Evolutionary conservation across 116 monocot species (phyloP).

Genomic region (Phalaenopsis hybrid): DNA sequence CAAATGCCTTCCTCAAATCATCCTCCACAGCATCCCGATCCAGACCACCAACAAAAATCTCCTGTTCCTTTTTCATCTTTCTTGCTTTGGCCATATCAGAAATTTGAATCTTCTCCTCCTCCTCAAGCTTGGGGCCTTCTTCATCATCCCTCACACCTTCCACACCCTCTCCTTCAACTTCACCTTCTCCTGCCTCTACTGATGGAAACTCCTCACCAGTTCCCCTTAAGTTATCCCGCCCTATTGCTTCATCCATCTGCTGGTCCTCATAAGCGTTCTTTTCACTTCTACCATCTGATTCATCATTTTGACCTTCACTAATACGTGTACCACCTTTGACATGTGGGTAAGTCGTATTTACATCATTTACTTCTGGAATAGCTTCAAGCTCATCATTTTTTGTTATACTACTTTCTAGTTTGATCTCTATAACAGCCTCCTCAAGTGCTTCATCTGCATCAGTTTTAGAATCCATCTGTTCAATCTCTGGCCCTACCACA

Average conservation of each 20-base stretch:
- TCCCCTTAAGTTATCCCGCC: conserved; percentile 1
- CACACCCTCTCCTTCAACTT: conserved; percentile 10
- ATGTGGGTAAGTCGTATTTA: not conserved
- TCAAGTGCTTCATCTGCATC: not conserved
- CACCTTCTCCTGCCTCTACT: conserved; percentile 11
- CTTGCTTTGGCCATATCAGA: conserved; percentile 53
- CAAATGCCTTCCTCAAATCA: conserved; percentile 61
- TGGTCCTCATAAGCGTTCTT: not conserved
- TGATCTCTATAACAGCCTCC: not conserved
- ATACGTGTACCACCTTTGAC: not conserved
- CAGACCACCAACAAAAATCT: conserved; percentile 84
- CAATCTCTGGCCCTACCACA: not conserved
- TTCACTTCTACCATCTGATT: not conserved
- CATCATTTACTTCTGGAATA: not conserved
- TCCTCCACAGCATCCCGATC: conserved; percentile 64
- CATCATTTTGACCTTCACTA: not conserved
- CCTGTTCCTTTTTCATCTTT: conserved; percentile 58
- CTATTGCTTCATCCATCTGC: conserved; percentile 4
- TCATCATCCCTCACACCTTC: conserved; percentile 13
- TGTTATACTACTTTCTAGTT: not conserved
- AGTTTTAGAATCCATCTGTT: not conserved
- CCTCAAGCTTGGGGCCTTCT: conserved; percentile 11
- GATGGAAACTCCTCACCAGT: not conserved
- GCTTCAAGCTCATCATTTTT: not conserved
- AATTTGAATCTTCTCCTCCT: conserved; percentile 51